Evolutionary conservation across 352 stramenopile species (phyloP), one percentile per base, ranked within the genome.

Genomic region (Phytophthora ohioensis): DNA sequence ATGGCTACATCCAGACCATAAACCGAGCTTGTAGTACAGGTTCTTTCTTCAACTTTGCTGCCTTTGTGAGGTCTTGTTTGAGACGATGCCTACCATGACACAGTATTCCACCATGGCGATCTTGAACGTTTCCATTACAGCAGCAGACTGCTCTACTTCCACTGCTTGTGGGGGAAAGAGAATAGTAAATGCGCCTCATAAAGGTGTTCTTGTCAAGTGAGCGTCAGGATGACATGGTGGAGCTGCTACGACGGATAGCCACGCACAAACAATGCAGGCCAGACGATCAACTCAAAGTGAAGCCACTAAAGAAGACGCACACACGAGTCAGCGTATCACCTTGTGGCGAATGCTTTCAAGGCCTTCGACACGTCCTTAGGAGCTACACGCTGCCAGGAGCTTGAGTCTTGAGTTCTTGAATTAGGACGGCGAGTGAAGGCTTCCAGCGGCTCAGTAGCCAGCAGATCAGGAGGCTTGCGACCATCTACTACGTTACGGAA

Each of bases 111-210:
- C 17, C 17, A 21, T 21, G 17, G 17, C 17, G 17, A 21, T 21
- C 17, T 21, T 21, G 17, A 21, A 21, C 17, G 17, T 21, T 21
- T 21, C 17, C 17, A 21, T 21, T 21, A 21, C 17, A 21, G 17
- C 17, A 27, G 21, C 21, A 27, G 21, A 27, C 68, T 72, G 57
- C 57, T 72, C 35, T 45, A 65, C 51, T 2, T 63, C 49, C 13
- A 57, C 52, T n/a, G 56, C 42, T 41, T 60, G 45, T 38, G 62
- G 51, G 31, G 62, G 65, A 45, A 76, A 65, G n/a, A 76, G 62
- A 30, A 72, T 30, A 12, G 70, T 41, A 17, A 76, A 35, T 38
- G 43, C 9, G 57, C 63, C 35, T 71, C 68, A 15, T 68, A 36
- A 4, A 39, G 49, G 49, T 75, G 43, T 6, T 53, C 27, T 21